phyloP scores from a whole-genome alignment of 352 stramenopile species.

The Pythium brassicae region DNA sequence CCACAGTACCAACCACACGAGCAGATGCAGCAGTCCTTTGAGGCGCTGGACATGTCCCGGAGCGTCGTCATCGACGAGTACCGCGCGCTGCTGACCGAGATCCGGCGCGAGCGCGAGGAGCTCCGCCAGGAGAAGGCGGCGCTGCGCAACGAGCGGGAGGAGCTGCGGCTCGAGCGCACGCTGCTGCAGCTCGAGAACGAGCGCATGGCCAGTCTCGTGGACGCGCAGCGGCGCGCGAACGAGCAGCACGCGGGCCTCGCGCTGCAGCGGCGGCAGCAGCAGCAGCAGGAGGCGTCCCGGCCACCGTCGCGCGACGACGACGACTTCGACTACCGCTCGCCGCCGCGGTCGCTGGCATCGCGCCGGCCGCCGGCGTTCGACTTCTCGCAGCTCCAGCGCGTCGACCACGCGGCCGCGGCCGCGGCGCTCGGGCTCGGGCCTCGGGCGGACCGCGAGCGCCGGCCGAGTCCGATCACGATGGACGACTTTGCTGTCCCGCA shows the following conservation, averaged over 20 bases:
- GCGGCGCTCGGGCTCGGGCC: constrained; percentile 3
- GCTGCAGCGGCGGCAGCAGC: constrained; percentile 12
- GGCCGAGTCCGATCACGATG: constrained; percentile 57
- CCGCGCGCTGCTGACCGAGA: constrained; percentile 52
- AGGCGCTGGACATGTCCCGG: constrained; percentile 6
- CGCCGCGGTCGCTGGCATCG: constrained; percentile 1
- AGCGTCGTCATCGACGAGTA: constrained; percentile 57
- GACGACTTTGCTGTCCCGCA: constrained; percentile 43
- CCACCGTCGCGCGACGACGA: neutral
- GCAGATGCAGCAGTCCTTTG: constrained; percentile 3
- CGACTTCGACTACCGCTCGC: neutral
- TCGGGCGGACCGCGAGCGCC: too few species aligned
- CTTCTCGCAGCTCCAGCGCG: constrained; percentile 13
- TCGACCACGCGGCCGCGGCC: constrained; percentile 13
- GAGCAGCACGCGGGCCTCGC: constrained; percentile 51
- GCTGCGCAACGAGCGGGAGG: constrained; percentile 59
- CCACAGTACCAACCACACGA: neutral
- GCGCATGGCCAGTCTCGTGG: constrained; percentile 56
- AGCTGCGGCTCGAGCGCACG: constrained; percentile 61
- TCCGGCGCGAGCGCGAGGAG: constrained; percentile 69
- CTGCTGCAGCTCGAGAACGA: constrained; percentile 76
- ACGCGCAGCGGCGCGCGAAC: constrained; percentile 50
- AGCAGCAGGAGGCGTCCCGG: constrained; percentile 6
- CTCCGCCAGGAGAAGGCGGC: constrained; percentile 67
- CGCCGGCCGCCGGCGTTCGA: constrained; percentile 11